Evolutionary conservation across 2,329 filamentous ascomycete species (phyloP).

Genomic region (Neofusicoccum kwambonambiense): DNA sequence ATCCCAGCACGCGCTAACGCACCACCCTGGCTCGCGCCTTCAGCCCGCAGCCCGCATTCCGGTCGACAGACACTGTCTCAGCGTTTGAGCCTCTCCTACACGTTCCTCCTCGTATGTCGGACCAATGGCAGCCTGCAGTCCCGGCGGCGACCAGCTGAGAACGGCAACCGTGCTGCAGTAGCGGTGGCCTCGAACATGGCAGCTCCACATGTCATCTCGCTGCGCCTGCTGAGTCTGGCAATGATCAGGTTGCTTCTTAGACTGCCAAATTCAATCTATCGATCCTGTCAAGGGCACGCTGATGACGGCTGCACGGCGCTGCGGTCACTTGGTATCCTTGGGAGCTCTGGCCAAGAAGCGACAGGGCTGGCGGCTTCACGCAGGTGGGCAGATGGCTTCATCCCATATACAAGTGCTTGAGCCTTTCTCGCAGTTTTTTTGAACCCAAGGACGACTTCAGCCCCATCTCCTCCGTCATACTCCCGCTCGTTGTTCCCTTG

Average conservation of each 20-base stretch:
- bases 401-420: background rate
- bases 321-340: constrained; percentile 1
- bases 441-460: background rate
- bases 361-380: constrained; percentile 8
- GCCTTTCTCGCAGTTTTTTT: background rate
- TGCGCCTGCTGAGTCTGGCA: constrained; percentile 9
- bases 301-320: background rate
- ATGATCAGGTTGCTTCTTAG: constrained; percentile 1
- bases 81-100: constrained; percentile 11
- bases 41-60: background rate
- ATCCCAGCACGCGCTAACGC: background rate
- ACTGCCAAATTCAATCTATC: constrained; percentile 1
- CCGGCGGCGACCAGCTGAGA: background rate
- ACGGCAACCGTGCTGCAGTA: background rate
- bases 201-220: constrained; percentile 8
- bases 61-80: background rate
- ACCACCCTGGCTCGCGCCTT: background rate
- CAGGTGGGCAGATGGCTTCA: background rate
- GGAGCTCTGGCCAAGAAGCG: background rate
- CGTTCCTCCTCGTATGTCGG: background rate
- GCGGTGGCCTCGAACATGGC: background rate
- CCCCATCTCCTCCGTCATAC: background rate
- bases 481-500: background rate
- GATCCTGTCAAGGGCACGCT: constrained; percentile 5
- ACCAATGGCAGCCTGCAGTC: background rate